phyloP scores from a whole-genome alignment of 2,329 filamentous ascomycete species.

The Pyrenophora tritici-repentis region DNA sequence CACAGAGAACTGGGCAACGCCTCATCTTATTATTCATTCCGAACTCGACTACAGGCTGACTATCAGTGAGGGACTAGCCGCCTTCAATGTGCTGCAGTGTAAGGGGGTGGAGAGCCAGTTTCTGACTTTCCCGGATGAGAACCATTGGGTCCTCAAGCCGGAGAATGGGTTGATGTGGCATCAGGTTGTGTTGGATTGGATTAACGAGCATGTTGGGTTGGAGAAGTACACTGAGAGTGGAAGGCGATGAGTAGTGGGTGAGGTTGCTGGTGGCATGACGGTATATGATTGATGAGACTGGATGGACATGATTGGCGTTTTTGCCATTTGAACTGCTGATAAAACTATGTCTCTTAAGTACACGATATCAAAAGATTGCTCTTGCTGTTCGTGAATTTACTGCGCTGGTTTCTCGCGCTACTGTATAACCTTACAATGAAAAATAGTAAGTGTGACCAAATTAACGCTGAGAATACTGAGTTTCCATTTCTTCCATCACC shows the following conservation, averaged over 20 bases:
- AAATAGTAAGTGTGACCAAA: too few relatives aligned
- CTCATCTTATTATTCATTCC: constrained; percentile 87
- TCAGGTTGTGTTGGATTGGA: constrained; percentile 78
- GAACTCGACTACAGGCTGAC: constrained; percentile 88
- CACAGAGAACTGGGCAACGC: constrained; percentile 76
- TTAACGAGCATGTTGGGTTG: constrained; percentile 63
- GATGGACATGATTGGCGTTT: too few relatives aligned
- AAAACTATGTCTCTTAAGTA: neutral
- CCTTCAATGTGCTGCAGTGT: constrained; percentile 84
- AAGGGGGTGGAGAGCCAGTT: constrained; percentile 76
- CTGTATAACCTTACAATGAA: neutral
- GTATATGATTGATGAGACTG: too few relatives aligned
- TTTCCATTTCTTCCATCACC: too few relatives aligned
- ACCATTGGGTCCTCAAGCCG: constrained; percentile 84
- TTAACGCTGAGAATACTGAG: too few relatives aligned
- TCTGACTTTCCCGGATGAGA: constrained; percentile 79
- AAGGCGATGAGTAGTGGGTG: constrained; percentile 8
- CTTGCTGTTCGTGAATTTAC: too few relatives aligned
- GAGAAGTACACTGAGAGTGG: constrained; percentile 46
- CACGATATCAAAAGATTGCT: neutral
- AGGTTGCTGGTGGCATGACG: too few relatives aligned
- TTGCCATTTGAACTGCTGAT: too few relatives aligned
- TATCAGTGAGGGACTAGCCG: constrained; percentile 80
- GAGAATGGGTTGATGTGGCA: constrained; percentile 95
- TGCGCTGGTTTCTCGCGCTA: neutral